Base-by-base conservation (phyloP, 1,284 basidiomycete species). In the Tilletia horrida region DNA sequence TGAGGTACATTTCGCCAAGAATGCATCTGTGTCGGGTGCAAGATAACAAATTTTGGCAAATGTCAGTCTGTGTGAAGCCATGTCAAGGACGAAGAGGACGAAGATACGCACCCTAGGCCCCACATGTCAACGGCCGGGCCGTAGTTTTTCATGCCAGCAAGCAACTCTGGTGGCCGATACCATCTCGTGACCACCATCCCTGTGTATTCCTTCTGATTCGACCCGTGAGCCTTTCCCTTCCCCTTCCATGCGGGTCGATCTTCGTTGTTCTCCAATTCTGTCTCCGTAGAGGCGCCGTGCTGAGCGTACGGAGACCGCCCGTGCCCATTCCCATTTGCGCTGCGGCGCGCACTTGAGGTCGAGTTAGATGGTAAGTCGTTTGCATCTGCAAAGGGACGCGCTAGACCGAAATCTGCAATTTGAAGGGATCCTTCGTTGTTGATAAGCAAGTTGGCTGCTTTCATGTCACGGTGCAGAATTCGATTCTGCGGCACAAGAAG, bases 111-210 rank as follows among this genome's bases (percentile, higher is more conserved):
- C 86, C 94, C 95, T 63, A 97, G 88, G n/a, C 94, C 93, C 96
- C 95, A 99, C 81, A 98, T 89, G 83, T 99, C 95, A 63, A 99
- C 90, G 71, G 93, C 91, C 0, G 92, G 91, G 3, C 92, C 92
- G 79, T 98, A 98, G 73, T 90, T 75, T 62, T 89, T 86, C 43
- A 92, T 90, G 48, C 95, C 94, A 3, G 97, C 86, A 18, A 98
- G 84, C 1, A 99, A 85, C 84, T 99, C 95, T 0, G 96, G 95
- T 4, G 96, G 94, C 35, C 96, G 88, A 81, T 98, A 98, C 95
- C 96, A 98, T 52, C 94, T 85, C 9, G 95, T 98, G n/a, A 98
- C 95, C 29, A 98, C 96, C 83, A 93, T 96, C 77, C 95, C 95
- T 1, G 96, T 99, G 81, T 97, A 97, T 81, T 90, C 63, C 4